Conservation (phyloP, 129 eudicot genomes). For the Rutidosis leptorrhynchoides region DNA sequence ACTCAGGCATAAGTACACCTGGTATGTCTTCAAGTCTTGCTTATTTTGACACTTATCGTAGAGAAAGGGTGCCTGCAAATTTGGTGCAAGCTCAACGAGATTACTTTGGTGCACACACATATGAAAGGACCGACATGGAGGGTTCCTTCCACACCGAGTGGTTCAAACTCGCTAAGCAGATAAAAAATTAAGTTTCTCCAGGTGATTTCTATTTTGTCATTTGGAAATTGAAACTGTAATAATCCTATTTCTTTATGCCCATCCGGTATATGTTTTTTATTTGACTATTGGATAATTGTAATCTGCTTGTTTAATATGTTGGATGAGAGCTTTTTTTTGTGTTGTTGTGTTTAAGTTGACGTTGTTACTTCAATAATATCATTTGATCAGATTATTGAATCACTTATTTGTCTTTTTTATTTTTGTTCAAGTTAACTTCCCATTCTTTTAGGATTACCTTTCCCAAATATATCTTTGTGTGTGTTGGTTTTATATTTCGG, state of each 20-base stretch:
- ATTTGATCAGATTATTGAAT: not conserved
- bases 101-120: conserved; percentile 61
- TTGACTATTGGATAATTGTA: conserved; percentile 12
- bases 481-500: no score
- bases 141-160: conserved; percentile 61
- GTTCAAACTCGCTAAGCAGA: conserved; percentile 55
- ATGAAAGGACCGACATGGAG: conserved; percentile 46
- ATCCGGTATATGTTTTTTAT: conserved; percentile 2
- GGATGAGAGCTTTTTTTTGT: conserved; percentile 10
- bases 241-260: conserved; percentile 9
- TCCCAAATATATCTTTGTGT: no score
- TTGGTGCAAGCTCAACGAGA: conserved; percentile 67
- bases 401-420: not conserved
- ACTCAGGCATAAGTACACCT: conserved; percentile 56
- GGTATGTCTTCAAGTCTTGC: conserved; percentile 68
- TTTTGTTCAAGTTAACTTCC: not conserved
- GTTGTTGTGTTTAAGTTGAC: not conserved
- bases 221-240: conserved; percentile 7
- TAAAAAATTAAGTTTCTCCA: conserved; percentile 10
- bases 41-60: conserved; percentile 59
- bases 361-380: not conserved
- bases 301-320: conserved; percentile 9
- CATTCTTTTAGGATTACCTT: not conserved
- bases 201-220: conserved; percentile 3
- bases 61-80: conserved; percentile 59